Base-by-base conservation (phyloP, 176 grass and related monocot species). In the Guadua angustifolia region DNA sequence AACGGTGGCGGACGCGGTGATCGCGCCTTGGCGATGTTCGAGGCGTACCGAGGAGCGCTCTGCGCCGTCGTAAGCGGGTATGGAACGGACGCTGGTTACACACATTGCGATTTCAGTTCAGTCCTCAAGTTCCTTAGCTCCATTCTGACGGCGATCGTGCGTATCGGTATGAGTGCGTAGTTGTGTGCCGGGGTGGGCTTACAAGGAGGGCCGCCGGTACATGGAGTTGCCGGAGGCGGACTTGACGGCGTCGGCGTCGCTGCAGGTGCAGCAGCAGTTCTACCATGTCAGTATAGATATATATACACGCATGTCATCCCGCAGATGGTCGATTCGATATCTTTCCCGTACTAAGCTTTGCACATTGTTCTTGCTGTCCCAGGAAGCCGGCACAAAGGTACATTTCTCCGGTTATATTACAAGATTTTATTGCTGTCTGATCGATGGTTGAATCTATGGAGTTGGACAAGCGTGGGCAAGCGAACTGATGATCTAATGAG, bases 301-400 rank as follows among this genome's bases (percentile, higher is more conserved):
- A 44, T 5, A 6, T 11, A 68, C 40, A 44, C 36, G 11, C 33
- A 56, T 50, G 9, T 69, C 49, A 64, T 42, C 59, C 36, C 56
- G 7, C 22, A 56, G 45, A 26, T n/a, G 22, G 25, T 69, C 47
- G 66, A 42, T 74, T 53, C 21, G 74, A 5, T 77, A 1, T 16
- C n/a, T 60, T 1, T 22, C 25, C 38, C 22, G 58, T 17, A 71
- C 80, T 90, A 49, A 84, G 18, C 57, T 64, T 81, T 87, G 29
- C 19, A 44, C 49, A 29, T 50, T 71, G 45, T 67, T 47, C 71
- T 77, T 75, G 22, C 32, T 79, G 14, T 86, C 73, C 82, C 92
- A 98, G 93, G 93, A 90, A 86, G 70, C 86, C 63, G 91, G 91
- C 85, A 87, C 92, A 46, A 92, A 98, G 96, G 96, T 43, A 43